Conservation (phyloP, 495 filamentous ascomycete species). For the Penicillium malachiteum region DNA sequence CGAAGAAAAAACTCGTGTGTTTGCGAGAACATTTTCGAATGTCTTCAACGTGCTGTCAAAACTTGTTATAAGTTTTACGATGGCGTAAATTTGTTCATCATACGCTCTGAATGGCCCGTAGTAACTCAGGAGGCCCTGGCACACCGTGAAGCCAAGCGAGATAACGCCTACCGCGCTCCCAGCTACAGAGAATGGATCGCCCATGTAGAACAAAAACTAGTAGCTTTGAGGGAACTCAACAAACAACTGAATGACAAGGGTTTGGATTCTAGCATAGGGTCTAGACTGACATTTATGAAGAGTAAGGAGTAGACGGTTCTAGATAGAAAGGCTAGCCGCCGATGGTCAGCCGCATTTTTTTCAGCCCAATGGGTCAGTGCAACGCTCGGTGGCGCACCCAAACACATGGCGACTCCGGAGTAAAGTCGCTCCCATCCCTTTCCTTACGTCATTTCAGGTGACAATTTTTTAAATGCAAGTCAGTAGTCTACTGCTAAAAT, state of each 20-base stretch:
- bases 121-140: slow-evolving; percentile 20
- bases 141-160: slow-evolving; percentile 26
- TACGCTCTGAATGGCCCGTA: slow-evolving; percentile 16
- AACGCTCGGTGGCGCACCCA: no score
- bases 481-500: no score
- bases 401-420: no score
- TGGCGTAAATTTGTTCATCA: slow-evolving; percentile 10
- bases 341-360: background rate
- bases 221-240: background rate
- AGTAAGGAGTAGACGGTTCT: background rate
- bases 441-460: no score
- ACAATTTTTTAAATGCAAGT: no score
- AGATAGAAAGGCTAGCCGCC: slow-evolving; percentile 1
- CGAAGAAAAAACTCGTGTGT: background rate
- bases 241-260: background rate
- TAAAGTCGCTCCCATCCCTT: no score
- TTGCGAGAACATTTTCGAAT: background rate
- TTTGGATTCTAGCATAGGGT: background rate
- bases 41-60: background rate
- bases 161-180: slow-evolving; percentile 21
- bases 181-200: slow-evolving; percentile 22
- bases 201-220: slow-evolving; percentile 11
- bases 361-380: no score
- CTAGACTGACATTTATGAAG: slow-evolving; percentile 1
- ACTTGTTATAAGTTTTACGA: background rate